Evolutionary conservation across 495 filamentous ascomycete species (phyloP).

Genomic region (Haplographium delicatum): DNA sequence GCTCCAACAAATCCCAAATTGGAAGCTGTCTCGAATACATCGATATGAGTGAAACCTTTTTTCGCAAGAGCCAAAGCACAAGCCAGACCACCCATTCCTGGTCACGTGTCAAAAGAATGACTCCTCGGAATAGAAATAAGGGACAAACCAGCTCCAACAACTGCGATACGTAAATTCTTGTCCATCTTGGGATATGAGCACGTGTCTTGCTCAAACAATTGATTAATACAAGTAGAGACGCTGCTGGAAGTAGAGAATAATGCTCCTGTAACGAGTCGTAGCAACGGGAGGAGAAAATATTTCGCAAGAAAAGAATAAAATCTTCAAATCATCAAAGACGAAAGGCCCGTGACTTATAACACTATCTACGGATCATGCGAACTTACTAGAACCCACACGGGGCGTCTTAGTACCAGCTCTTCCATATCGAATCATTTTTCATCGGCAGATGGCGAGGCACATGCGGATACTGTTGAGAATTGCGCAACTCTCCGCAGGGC

Average conservation of each 20-base stretch:
- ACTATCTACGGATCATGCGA: too few relatives aligned
- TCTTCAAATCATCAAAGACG: not conserved
- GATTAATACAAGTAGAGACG: not conserved
- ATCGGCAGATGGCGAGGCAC: too few relatives aligned
- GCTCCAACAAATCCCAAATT: constrained; percentile 78
- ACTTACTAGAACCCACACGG: too few relatives aligned
- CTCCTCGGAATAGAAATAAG: not conserved
- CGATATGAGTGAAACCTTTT: constrained; percentile 65
- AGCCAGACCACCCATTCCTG: constrained; percentile 75
- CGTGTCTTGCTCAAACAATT: not conserved
- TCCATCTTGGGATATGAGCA: constrained; percentile 9
- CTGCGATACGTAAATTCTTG: constrained; percentile 11
- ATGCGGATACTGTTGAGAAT: too few relatives aligned
- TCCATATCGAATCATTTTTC: too few relatives aligned
- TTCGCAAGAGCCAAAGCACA: constrained; percentile 67
- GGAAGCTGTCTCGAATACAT: constrained; percentile 67
- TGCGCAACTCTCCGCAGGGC: too few relatives aligned
- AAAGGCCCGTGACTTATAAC: not conserved
- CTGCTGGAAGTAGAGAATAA: not conserved
- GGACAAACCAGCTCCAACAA: constrained; percentile 16
- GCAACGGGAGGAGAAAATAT: not conserved
- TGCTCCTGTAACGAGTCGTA: not conserved
- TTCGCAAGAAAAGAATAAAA: not conserved
- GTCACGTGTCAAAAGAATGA: constrained; percentile 3
- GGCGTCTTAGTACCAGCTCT: too few relatives aligned